Conservation (phyloP, 441 rosid species). For the Sinapis alba region DNA sequence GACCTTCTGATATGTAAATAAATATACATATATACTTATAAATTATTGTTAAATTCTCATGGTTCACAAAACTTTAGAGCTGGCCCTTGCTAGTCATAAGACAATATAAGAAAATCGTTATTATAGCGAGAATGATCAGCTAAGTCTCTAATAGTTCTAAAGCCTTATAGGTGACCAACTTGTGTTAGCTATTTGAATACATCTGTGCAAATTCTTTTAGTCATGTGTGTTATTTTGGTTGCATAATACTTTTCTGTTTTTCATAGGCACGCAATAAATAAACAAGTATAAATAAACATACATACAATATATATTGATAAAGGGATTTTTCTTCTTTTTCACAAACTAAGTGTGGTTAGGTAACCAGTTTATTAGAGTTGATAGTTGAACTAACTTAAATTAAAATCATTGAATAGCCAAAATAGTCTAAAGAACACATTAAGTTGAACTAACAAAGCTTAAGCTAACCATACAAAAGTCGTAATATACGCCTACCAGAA, state of each 20-base stretch:
- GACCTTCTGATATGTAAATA: no score
- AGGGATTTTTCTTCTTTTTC: no score
- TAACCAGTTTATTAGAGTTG: neutral
- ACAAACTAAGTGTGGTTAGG: neutral
- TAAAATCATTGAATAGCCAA: constrained; percentile 8
- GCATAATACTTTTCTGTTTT: neutral
- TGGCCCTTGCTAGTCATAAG: constrained; percentile 26
- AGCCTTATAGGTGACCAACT: neutral
- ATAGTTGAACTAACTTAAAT: constrained; percentile 31
- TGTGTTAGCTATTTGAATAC: neutral
- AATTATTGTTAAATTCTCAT: no score
- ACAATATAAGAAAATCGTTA: constrained; percentile 9
- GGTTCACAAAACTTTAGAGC: no score
- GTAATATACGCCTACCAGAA: constrained; percentile 17
- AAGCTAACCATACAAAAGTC: constrained; percentile 28
- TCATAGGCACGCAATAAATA: neutral
- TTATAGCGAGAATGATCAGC: neutral
- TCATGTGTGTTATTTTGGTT: neutral
- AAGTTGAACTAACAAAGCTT: constrained; percentile 33
- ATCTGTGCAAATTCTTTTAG: neutral
- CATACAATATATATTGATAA: no score
- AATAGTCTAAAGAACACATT: neutral
- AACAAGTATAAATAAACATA: no score
- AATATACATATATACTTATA: no score
- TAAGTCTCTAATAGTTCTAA: neutral